A percentile compares a stretch with the other conserved stretches of the same genome.
Conservation (phyloP, 1,139 yeast genomes). For the Magnusiomyces suaveolens region DNA sequence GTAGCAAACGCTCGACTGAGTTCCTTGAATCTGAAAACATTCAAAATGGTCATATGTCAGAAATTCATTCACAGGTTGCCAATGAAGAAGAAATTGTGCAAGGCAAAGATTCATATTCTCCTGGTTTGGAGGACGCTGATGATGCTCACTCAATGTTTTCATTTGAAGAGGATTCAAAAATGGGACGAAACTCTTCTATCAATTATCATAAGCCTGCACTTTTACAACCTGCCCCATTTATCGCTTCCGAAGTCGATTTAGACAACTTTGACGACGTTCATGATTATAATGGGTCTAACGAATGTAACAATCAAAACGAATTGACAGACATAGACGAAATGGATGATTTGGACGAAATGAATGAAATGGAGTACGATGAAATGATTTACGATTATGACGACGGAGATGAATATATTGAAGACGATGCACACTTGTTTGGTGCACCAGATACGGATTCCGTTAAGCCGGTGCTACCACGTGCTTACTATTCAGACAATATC, state of each 20-base stretch:
- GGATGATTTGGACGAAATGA: neutral
- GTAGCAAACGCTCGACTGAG: too few species aligned
- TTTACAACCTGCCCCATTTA: too few species aligned
- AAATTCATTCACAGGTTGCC: too few species aligned
- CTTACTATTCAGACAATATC: neutral
- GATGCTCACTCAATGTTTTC: constrained; percentile 11
- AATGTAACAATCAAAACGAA: neutral
- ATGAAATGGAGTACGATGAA: neutral
- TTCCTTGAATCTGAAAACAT: too few species aligned
- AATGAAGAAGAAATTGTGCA: neutral
- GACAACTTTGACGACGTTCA: neutral
- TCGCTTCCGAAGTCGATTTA: neutral
- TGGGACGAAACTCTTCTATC: constrained; percentile 15
- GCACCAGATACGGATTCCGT: neutral
- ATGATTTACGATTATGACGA: neutral
- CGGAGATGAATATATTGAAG: constrained; percentile 2
- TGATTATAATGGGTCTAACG: neutral
- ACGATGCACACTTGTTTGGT: constrained; percentile 6
- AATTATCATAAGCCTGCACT: constrained; percentile 10
- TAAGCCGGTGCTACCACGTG: neutral
- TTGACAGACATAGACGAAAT: neutral
- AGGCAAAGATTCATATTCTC: neutral
- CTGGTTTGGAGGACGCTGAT: neutral
- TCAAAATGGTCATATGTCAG: too few species aligned
- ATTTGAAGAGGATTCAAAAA: constrained; percentile 13